A percentile compares a stretch with the other conserved stretches of the same genome.
phyloP scores from a whole-genome alignment of 306 rosid species.

The Comarum palustre region DNA sequence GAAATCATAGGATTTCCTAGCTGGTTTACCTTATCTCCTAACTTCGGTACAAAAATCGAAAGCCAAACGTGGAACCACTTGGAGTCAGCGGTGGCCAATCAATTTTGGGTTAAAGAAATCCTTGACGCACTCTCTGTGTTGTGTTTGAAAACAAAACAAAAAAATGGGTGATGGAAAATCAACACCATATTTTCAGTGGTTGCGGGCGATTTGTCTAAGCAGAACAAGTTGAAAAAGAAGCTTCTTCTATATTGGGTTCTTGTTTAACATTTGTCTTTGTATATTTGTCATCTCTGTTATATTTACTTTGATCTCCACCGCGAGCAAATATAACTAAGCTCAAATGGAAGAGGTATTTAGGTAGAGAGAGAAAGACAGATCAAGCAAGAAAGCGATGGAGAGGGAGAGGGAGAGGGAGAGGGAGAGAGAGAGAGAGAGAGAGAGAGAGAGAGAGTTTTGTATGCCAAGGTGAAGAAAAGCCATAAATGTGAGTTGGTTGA shows the following conservation, averaged over 20 bases:
- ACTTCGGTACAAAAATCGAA: not conserved
- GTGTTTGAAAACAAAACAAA: constrained; percentile 16
- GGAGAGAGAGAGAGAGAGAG: constrained; percentile 12
- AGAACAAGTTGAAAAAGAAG: constrained; percentile 13
- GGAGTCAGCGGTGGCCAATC: constrained; percentile 7
- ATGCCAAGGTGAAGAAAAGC: constrained; percentile 32
- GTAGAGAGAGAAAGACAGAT: not conserved
- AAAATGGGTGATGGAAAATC: constrained; percentile 26
- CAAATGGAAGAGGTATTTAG: not conserved
- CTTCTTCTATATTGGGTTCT: not conserved
- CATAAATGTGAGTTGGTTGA: constrained; percentile 91
- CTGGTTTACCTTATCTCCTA: not conserved
- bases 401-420: not conserved
- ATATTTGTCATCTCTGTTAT: not conserved
- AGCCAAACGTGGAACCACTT: not conserved
- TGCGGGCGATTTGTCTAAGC: constrained; percentile 35
- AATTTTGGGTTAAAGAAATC: not conserved
- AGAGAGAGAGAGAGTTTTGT: constrained; percentile 4
- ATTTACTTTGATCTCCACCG: not conserved
- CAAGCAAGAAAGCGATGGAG: not conserved
- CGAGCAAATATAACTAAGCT: constrained; percentile 9
- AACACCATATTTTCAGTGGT: not conserved
- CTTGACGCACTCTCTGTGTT: not conserved
- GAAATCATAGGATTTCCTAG: not conserved
- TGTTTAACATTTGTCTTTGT: not conserved